Base-by-base conservation (phyloP, 2,329 filamentous ascomycete species). In the Macrophomina phaseolina region DNA sequence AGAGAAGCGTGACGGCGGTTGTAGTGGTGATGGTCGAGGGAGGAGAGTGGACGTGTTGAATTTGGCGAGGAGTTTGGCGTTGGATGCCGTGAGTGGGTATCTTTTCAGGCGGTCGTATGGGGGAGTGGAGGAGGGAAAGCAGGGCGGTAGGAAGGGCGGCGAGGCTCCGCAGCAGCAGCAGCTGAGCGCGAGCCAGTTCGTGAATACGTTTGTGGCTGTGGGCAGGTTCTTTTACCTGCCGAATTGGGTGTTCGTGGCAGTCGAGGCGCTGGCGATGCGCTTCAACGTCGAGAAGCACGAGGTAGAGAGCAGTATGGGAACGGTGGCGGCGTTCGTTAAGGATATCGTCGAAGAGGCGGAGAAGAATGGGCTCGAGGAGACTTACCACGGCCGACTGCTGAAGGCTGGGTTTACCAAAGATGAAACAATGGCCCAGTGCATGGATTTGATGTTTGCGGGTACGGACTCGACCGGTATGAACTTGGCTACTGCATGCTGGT, bases 21-120 rank as follows among this genome's bases (percentile, higher is more conserved):
- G 23, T 32, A 45, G n/a, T 2, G 32, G 11, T 23, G 11, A 68
- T 68, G 14, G 66, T 51, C 75, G 73, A 49, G 70, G 68, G 2
- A 61, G 14, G 66, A 46, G 74, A 1, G 78, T 85, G 28, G 81
- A 87, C 71, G 74, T 87, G 8, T 73, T 88, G 63, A 82, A 85
- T 69, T 68, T 86, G 32, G 74, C 80, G 2, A 77, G 85, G 58
- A 80, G 79, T 36, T 72, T 87, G 68, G 84, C 86, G 5, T 75
- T 87, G 3, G 86, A 88, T 74, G 81, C 81, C 4, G 83, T 87
- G 0, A 83, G 82, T 3, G 80, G 80, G 4, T 86, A 87, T 75
- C 75, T 88, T 0, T 86, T 88, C 67, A 79, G 79, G 1, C 76
- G 81, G 62, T 78, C 79, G 11, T 89, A 87, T 71, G 81, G 84